Evolutionary conservation across 2,329 filamentous ascomycete genomes (phyloP).

Genomic region (Lasiodiplodia gonubiensis): DNA sequence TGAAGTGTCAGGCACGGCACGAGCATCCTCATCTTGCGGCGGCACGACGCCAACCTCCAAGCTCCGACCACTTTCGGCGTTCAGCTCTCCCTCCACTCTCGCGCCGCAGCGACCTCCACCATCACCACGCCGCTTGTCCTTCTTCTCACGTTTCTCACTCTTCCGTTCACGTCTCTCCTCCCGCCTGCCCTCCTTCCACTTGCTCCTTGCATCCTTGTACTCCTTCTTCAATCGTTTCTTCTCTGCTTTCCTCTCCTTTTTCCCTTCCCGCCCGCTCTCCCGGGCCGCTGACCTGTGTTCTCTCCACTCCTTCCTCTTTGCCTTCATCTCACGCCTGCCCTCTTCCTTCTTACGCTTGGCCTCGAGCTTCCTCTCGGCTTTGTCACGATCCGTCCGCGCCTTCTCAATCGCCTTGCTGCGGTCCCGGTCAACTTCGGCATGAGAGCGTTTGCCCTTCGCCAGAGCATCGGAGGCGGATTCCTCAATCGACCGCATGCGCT

Average conservation of each 20-base stretch:
- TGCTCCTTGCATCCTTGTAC: conserved; percentile 24
- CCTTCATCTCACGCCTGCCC: conserved; percentile 33
- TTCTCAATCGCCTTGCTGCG: conserved; percentile 37
- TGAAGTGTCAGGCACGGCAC: not conserved
- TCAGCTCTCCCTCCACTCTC: not conserved
- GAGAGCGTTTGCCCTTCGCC: conserved; percentile 37
- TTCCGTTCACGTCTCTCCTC: conserved; percentile 12
- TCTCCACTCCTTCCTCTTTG: conserved; percentile 34
- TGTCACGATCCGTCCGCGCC: conserved; percentile 30
- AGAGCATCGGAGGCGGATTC: conserved; percentile 31
- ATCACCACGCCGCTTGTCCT: not conserved
- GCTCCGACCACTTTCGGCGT: not conserved
- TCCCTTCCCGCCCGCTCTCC: conserved; percentile 30
- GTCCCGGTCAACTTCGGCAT: conserved; percentile 35
- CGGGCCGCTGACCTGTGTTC: conserved; percentile 34
- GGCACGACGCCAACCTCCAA: conserved; percentile 4
- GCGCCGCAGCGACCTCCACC: not conserved
- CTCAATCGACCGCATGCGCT: conserved; percentile 34
- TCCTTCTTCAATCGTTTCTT: conserved; percentile 32
- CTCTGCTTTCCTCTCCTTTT: conserved; percentile 28
- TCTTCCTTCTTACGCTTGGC: conserved; percentile 30
- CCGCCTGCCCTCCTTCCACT: conserved; percentile 9
- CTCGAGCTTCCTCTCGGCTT: conserved; percentile 30
- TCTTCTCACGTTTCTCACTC: not conserved
- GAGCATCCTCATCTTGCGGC: not conserved